Base-by-base conservation (phyloP, 441 rosid genomes). In the Mallotus japonicus region DNA sequence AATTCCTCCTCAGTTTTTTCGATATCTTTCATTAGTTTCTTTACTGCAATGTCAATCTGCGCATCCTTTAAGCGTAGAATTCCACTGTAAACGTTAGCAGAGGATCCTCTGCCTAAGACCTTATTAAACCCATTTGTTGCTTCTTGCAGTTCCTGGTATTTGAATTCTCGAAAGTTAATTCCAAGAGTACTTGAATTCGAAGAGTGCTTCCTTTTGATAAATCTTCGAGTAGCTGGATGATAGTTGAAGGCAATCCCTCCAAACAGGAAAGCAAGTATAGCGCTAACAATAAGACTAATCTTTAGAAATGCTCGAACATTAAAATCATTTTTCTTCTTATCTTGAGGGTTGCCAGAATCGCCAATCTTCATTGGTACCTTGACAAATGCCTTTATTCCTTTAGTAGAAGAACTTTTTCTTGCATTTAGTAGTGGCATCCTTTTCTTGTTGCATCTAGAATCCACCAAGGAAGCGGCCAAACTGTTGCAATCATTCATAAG, bases 341-440 rank as follows among this genome's bases (percentile, higher is more conserved):
- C 56, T 16, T 75, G n/a, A 13, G 0, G 20, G 44, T 1, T 61
- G 3, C n/a, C 69, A 61, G 69, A 69, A 59, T 28, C 40, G 60
- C 70, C 42, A 4, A 22, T 67, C 63, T 77, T 77, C 50, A 40
- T 55, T 8, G 81, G 79, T 6, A 81, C 81, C 71, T 81, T 81
- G 46, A 81, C 57, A 6, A 81, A 65, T 57, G 84, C 70, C 20
- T 61, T 65, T 5, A 8, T 24, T 63, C 81, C 81, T 75, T 20
- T 73, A 4, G 76, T 81, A 15, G 79, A 81, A 22, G 63, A 19
- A 62, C 60, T 81, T n/a, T 75, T 70, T 70, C 73, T 65, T 7
- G 77, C 77, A 77, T 72, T 72, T 47, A 75, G 60, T 22, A 78
- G 24, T 14, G 83, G 83, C 64, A n/a, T 51, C 54, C 81, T 75